A percentile compares a stretch with the other conserved stretches of the same genome.
Conservation (phyloP, 805 yeast species). For the Metschnikowia aberdeeniae region DNA sequence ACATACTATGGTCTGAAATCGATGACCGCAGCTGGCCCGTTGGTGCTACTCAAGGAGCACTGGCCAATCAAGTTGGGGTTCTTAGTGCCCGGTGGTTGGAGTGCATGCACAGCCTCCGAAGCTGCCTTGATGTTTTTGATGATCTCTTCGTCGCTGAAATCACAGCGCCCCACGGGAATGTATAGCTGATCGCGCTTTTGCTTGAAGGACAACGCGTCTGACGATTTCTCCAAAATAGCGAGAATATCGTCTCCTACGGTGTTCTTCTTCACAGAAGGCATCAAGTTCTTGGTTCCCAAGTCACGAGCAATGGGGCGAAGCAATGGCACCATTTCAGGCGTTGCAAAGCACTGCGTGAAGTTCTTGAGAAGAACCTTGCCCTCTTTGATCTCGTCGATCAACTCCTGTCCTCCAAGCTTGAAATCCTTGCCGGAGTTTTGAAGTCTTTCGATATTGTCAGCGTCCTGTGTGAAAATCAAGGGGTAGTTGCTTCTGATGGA, state of each 20-base stretch:
- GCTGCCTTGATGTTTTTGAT: constrained; percentile 67
- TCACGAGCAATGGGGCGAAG: constrained; percentile 68
- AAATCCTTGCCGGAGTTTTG: constrained; percentile 56
- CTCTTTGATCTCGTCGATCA: constrained; percentile 56
- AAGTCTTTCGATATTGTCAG: constrained; percentile 50
- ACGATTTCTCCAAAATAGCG: constrained; percentile 47
- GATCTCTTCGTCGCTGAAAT: constrained; percentile 73
- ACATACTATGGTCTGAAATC: constrained; percentile 25
- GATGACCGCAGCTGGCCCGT: constrained; percentile 77
- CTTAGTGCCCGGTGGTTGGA: constrained; percentile 55
- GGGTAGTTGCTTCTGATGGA: constrained; percentile 64
- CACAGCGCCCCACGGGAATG: constrained; percentile 72
- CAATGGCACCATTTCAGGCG: constrained; percentile 70
- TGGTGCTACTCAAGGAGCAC: constrained; percentile 62
- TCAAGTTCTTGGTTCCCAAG: constrained; percentile 83
- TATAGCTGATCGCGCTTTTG: constrained; percentile 60
- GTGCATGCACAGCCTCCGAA: constrained; percentile 54
- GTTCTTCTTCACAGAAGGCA: constrained; percentile 84
- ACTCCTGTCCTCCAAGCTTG: constrained; percentile 61
- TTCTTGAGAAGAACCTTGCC: constrained; percentile 45
- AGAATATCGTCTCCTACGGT: constrained; percentile 72
- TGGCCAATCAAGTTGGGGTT: constrained; percentile 69
- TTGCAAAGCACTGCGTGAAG: constrained; percentile 76
- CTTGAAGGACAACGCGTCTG: constrained; percentile 74
- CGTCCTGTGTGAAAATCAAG: constrained; percentile 62